Evolutionary conservation across 257 asterid genomes (phyloP), one percentile per base, ranked within the genome.

Genomic region (Fraxinus excelsior): DNA sequence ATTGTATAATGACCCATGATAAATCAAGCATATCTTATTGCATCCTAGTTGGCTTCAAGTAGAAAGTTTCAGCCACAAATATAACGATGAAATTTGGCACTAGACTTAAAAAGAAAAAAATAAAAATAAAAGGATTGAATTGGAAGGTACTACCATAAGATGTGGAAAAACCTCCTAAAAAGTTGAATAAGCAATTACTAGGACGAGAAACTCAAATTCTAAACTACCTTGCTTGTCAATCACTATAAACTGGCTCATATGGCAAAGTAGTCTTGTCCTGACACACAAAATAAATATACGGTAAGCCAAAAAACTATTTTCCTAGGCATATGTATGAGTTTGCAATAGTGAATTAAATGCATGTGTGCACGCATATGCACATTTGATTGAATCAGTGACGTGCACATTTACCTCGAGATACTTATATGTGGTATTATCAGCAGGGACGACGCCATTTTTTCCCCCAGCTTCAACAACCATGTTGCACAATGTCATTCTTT

Each of bases 401-500:
- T 51, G 70, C 2, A 21, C 49, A 16, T 79, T 90, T 70, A 92
- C 99, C 97, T 96, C 88, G 32, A 96, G 98, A 85, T 91, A 93
- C 80, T 93, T 89, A 79, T 78, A 93, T 1, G 99, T 96, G 79
- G 95, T 96, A 80, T 84, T 84, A 84, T 93, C 98, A 66, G 98
- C 98, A 76, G 97, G 99, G 78, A 96, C 87, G 46, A 93, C 82
- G 16, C 98, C 98, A 80, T 94, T 94, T 85, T 94, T 94, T 37
- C 97, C 98, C 28, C 98, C 97, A 60, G 99, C 99, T 84, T 93
- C 98, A 65, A 96, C 91, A 67, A 92, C 99, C 98, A 96, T 96
- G 85, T 86, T 96, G 96, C 99, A 96, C 81, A 96, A 83, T 74
- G 99, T 96, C 98, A 96, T 91, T 85, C 99, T 89, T 86, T 96